A percentile compares a stretch with the other conserved stretches of the same genome.
Evolutionary conservation across 2,329 filamentous ascomycete species (phyloP).

Genomic region (Cladorrhinum sp.): DNA sequence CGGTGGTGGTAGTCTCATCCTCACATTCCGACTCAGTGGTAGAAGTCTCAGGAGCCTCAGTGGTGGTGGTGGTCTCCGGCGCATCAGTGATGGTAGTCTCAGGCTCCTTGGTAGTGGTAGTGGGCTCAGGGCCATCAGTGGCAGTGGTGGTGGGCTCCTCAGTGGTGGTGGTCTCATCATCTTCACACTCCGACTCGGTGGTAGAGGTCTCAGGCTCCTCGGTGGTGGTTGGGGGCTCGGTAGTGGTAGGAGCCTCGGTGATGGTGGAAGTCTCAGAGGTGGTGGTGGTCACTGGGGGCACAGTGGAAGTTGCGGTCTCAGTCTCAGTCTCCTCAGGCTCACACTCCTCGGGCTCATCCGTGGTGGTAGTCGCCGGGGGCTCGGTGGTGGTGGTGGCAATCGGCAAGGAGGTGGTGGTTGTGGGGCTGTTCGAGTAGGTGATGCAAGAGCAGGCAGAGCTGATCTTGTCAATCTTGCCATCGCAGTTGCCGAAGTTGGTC

Average conservation of each 20-base stretch:
- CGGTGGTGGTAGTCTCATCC: not conserved
- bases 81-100: conserved; percentile 1
- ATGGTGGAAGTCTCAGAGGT: not conserved
- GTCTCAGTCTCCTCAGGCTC: not conserved
- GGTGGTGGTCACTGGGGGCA: conserved; percentile 5
- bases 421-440: conserved; percentile 21
- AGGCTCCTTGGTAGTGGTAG: conserved; percentile 9
- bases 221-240: conserved; percentile 9
- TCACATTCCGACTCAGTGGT: conserved; percentile 8
- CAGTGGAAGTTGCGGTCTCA: not conserved
- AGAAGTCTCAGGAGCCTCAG: conserved; percentile 2
- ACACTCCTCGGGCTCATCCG: not conserved
- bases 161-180: conserved; percentile 6
- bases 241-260: not conserved
- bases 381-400: conserved; percentile 5
- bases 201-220: conserved; percentile 6
- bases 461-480: conserved; percentile 19
- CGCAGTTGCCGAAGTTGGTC: conserved; percentile 27
- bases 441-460: conserved; percentile 33
- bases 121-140: conserved; percentile 1
- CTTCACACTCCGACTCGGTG: conserved; percentile 2
- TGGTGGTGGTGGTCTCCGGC: not conserved
- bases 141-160: not conserved
- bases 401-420: conserved; percentile 2
- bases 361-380: not conserved